Evolutionary conservation across 306 rosid genomes (phyloP).

Genomic region (Cercis canadensis): DNA sequence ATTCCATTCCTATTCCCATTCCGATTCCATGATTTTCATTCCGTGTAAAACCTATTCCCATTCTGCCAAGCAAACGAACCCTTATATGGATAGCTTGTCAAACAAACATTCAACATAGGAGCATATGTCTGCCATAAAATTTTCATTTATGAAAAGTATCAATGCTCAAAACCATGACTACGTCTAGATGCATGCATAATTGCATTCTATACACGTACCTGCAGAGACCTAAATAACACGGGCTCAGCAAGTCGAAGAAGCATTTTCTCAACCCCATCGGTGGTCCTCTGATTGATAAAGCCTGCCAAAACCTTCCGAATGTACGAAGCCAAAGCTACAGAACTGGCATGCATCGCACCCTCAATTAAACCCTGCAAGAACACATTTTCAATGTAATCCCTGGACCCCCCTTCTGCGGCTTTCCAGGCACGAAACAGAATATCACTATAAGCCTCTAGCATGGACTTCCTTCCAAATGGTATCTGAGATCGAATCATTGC

Average conservation of each 20-base stretch:
- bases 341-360: slow-evolving; percentile 64
- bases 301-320: slow-evolving; percentile 81
- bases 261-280: slow-evolving; percentile 79
- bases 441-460: slow-evolving; percentile 87
- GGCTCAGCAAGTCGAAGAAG: slow-evolving; percentile 83
- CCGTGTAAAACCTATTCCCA: no score
- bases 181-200: neutral
- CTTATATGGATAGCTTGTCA: neutral
- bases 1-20: no score
- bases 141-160: neutral
- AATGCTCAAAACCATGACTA: neutral
- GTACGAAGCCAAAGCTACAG: slow-evolving; percentile 64
- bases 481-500: slow-evolving; percentile 89
- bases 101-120: slow-evolving; percentile 1
- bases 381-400: slow-evolving; percentile 65
- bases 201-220: slow-evolving; percentile 51
- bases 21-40: no score
- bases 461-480: slow-evolving; percentile 84
- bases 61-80: no score
- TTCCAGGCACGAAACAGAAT: slow-evolving; percentile 89
- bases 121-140: neutral
- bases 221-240: slow-evolving; percentile 85
- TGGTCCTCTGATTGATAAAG: slow-evolving; percentile 85
- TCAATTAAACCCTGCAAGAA: slow-evolving; percentile 85
- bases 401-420: slow-evolving; percentile 49